These are phyloP conservation scores for Jatropha podagrica DNA, from an alignment of 441 rosid genomes.

Conservation along the genomic window DNA sequence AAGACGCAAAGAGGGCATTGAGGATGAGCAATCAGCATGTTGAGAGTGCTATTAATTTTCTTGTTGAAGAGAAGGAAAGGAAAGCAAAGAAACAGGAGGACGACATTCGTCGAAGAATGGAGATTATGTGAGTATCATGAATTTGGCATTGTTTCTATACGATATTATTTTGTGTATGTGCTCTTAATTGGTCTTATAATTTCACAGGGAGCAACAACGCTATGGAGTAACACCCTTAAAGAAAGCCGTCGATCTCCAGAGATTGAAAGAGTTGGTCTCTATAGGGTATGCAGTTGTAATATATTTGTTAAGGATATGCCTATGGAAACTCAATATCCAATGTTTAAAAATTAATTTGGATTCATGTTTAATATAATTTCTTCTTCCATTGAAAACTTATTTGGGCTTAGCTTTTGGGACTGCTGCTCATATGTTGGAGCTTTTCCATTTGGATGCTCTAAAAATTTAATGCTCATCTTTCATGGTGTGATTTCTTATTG, in stretches of 20 bases:
- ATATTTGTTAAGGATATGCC: neutral
- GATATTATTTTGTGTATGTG: conserved; percentile 3
- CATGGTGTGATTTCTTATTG: neutral
- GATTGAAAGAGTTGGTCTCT: conserved; percentile 52
- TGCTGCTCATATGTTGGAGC: neutral
- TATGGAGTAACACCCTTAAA: conserved; percentile 79
- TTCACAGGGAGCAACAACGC: conserved; percentile 74
- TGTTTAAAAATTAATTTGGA: neutral
- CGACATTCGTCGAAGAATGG: conserved; percentile 45
- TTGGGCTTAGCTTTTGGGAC: neutral
- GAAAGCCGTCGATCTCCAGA: conserved; percentile 73
- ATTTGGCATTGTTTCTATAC: neutral
- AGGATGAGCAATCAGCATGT: conserved; percentile 74
- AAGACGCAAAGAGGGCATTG: conserved; percentile 74
- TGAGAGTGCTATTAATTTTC: conserved; percentile 70
- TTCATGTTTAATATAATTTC: neutral
- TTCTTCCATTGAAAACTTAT: neutral
- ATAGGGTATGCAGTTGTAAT: conserved; percentile 55
- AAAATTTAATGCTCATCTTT: too few species aligned
- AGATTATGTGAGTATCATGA: conserved; percentile 46
- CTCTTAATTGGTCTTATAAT: conserved; percentile 14
- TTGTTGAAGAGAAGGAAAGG: conserved; percentile 67
- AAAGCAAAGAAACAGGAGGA: conserved; percentile 51
- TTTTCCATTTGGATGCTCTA: neutral
- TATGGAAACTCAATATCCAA: neutral